Percentiles rank a stretch among this genome's conserved stretches.
Evolutionary conservation across 305 asterid genomes (phyloP).

Genomic region (Fraxinus paxiana): DNA sequence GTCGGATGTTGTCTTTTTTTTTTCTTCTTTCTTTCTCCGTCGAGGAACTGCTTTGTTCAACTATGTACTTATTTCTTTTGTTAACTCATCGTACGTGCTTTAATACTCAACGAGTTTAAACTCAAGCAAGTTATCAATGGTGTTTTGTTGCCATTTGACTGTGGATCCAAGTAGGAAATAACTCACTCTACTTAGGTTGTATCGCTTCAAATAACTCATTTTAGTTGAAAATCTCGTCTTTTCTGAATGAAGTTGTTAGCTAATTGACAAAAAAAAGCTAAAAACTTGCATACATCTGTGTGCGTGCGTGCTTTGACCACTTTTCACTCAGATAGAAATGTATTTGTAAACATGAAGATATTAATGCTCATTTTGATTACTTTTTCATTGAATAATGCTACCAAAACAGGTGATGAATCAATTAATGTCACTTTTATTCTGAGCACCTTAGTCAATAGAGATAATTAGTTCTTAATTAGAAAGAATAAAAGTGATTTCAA

Average conservation of each 20-base stretch:
- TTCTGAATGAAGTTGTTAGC: neutral
- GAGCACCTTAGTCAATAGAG: neutral
- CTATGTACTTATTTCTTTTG: neutral
- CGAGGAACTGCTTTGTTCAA: neutral
- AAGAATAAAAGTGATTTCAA: neutral
- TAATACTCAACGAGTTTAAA: neutral
- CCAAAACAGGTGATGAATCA: neutral
- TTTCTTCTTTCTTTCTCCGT: neutral
- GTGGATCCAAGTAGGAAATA: neutral
- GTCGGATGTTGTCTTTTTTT: neutral
- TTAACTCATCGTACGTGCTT: neutral
- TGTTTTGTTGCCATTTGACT: neutral
- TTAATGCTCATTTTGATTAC: neutral
- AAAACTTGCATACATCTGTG: neutral
- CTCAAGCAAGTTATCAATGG: neutral
- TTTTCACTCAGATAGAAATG: neutral
- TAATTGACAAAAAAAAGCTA: neutral
- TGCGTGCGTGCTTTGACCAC: neutral
- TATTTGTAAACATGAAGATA: neutral
- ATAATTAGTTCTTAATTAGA: neutral
- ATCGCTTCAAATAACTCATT: neutral
- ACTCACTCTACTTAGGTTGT: neutral
- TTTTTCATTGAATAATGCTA: neutral
- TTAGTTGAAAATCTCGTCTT: neutral
- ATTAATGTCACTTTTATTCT: neutral